A percentile compares a stretch with the other conserved stretches of the same genome.
Conservation (phyloP, 306 rosid species). For the Canavalia gladiata region DNA sequence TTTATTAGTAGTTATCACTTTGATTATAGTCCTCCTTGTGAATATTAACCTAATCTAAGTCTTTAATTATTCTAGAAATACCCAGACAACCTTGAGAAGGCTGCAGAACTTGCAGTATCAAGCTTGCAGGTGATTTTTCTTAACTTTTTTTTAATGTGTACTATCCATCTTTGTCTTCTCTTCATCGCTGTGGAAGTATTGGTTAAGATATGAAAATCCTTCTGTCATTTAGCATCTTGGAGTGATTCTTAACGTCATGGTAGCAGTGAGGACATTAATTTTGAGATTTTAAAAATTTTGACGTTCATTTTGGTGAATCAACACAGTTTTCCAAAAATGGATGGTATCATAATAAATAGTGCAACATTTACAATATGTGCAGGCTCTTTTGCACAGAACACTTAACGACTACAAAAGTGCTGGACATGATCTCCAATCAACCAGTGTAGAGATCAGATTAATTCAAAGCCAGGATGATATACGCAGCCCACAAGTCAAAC, state of each 20-base stretch:
- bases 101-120: constrained; percentile 32
- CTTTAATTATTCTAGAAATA: not conserved
- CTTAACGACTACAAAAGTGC: too few relatives aligned
- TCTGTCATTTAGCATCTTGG: not conserved
- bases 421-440: too few relatives aligned
- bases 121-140: constrained; percentile 20
- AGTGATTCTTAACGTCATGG: not conserved
- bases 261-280: too few relatives aligned
- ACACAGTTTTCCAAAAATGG: not conserved
- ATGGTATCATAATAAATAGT: not conserved
- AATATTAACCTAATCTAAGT: not conserved
- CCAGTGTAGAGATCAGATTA: constrained; percentile 77
- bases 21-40: too few relatives aligned
- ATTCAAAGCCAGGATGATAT: constrained; percentile 77
- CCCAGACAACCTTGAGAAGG: too few relatives aligned
- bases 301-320: not conserved
- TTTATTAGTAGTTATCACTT: not conserved
- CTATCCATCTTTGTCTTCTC: not conserved
- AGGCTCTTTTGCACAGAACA: constrained; percentile 58
- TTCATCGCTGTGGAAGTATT: constrained; percentile 5
- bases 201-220: not conserved
- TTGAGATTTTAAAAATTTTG: too few relatives aligned
- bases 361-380: constrained; percentile 35
- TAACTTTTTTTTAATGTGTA: not conserved
- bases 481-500: constrained; percentile 62